Evolutionary conservation across 208 protist genomes (phyloP).

Genomic region (Trichomonas tenax): DNA sequence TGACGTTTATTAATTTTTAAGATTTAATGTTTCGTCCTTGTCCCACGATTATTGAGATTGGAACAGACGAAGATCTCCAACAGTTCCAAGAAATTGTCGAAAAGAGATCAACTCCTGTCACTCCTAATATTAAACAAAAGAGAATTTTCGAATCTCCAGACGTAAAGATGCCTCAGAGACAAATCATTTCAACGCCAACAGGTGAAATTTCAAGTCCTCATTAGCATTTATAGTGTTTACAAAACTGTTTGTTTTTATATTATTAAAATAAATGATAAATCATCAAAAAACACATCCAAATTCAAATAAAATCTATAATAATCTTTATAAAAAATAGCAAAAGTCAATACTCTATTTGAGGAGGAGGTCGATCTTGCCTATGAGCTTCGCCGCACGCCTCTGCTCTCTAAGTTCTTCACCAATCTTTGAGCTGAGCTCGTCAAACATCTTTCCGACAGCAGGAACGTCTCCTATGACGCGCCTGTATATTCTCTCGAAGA

Average conservation of each 20-base stretch:
- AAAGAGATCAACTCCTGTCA: not conserved
- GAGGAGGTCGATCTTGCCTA: not conserved
- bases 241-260: too few relatives aligned
- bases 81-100: not conserved
- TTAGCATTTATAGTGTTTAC: too few relatives aligned
- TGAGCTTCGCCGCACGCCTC: not conserved
- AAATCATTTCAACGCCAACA: not conserved
- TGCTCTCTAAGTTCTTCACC: not conserved
- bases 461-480: not conserved
- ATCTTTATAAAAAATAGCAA: too few relatives aligned
- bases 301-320: too few relatives aligned
- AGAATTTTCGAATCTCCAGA: not conserved
- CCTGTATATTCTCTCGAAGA: not conserved
- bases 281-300: too few relatives aligned
- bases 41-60: not conserved
- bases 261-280: too few relatives aligned
- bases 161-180: not conserved
- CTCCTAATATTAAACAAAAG: not conserved
- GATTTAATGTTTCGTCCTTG: not conserved
- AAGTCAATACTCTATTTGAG: not conserved
- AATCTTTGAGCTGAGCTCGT: not conserved
- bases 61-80: not conserved
- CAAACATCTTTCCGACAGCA: not conserved
- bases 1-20: not conserved
- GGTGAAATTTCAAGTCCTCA: not conserved